These are phyloP conservation scores for Boletus chippewaensis DNA, from an alignment of 1,284 basidiomycete genomes.

Conservation along the genomic window DNA sequence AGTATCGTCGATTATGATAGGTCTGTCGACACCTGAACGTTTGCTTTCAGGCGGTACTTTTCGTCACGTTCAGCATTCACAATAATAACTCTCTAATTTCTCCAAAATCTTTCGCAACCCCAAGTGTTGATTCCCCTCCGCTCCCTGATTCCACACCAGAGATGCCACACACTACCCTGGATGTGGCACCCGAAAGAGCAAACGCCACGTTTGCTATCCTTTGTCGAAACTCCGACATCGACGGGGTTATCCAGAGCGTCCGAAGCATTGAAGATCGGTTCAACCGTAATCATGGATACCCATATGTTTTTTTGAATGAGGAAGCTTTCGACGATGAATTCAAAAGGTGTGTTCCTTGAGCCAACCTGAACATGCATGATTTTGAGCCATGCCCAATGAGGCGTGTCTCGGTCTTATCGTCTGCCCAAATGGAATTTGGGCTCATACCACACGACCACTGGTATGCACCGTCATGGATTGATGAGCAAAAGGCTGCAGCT, in stretches of 20 bases:
- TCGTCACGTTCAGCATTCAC: slow-evolving; percentile 10
- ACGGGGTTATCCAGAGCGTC: slow-evolving; percentile 48
- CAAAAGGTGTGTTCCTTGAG: slow-evolving; percentile 40
- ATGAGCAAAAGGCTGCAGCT: slow-evolving; percentile 58
- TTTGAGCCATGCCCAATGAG: slow-evolving; percentile 30
- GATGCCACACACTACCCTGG: not conserved
- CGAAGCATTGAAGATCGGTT: slow-evolving; percentile 54
- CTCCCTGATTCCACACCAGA: not conserved
- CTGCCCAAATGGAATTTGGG: slow-evolving; percentile 60
- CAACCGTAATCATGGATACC: slow-evolving; percentile 58
- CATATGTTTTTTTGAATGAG: slow-evolving; percentile 71
- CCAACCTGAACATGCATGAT: not conserved
- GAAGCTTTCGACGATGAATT: slow-evolving; percentile 64
- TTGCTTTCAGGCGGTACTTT: slow-evolving; percentile 10
- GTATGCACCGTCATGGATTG: slow-evolving; percentile 77
- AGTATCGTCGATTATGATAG: slow-evolving; percentile 3
- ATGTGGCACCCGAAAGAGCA: slow-evolving; percentile 12
- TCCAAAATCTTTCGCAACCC: not conserved
- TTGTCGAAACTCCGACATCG: slow-evolving; percentile 40
- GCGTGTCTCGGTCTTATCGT: slow-evolving; percentile 50
- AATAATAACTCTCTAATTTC: not conserved
- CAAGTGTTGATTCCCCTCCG: not conserved
- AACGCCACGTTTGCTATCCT: slow-evolving; percentile 31
- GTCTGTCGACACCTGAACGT: not conserved
- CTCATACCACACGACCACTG: slow-evolving; percentile 68